Conservation (phyloP, 768 basidiomycete species). For the Podaxis mareebaensis region DNA sequence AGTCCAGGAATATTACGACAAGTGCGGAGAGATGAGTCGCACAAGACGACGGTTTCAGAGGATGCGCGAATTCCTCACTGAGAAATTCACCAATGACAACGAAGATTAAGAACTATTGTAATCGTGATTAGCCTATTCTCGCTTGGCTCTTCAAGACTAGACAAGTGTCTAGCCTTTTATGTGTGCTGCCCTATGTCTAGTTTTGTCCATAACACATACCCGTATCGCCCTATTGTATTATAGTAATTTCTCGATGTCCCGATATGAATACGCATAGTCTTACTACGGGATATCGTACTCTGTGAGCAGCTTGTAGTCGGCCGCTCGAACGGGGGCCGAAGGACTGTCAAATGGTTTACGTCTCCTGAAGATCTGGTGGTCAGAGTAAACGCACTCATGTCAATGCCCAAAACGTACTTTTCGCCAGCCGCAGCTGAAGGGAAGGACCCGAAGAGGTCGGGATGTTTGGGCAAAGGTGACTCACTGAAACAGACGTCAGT, state of each 20-base stretch:
- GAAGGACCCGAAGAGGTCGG: constrained; percentile 93
- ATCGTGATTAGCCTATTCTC: neutral
- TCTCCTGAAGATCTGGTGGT: constrained; percentile 45
- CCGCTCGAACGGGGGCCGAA: constrained; percentile 73
- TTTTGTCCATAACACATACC: neutral
- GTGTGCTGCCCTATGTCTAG: neutral
- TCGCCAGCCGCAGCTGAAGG: constrained; percentile 97
- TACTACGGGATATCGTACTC: constrained; percentile 52
- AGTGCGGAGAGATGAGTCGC: constrained; percentile 66
- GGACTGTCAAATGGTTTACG: constrained; percentile 80
- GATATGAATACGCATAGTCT: neutral
- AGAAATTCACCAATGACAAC: constrained; percentile 35
- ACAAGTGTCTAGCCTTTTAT: neutral
- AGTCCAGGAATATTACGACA: constrained; percentile 77
- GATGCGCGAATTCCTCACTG: constrained; percentile 57
- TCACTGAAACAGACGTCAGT: constrained; percentile 52
- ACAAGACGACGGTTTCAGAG: constrained; percentile 65
- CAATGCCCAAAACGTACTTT: constrained; percentile 54
- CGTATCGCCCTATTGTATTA: neutral
- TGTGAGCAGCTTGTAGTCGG: constrained; percentile 63
- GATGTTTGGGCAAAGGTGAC: constrained; percentile 93
- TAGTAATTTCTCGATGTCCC: neutral
- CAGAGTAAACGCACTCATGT: constrained; percentile 2
- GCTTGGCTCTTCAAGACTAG: neutral
- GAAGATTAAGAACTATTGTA: constrained; percentile 15